These are phyloP conservation scores for Nymphaea thermarum DNA, from an alignment of 164 flowering plant genomes.

Conservation along the genomic window DNA sequence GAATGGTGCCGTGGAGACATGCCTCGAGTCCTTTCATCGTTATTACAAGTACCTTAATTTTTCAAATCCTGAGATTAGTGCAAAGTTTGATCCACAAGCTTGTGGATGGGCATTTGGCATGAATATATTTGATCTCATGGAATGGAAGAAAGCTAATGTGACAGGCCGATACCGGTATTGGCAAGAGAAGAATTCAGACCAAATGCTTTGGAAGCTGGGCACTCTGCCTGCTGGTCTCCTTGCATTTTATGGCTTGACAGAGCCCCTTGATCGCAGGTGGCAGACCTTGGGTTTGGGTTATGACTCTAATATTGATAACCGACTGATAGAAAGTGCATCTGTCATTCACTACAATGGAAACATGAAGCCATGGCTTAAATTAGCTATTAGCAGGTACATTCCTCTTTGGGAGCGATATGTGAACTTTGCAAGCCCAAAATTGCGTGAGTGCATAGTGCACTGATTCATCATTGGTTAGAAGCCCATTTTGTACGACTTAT, in stretches of 20 bases:
- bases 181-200: constrained; percentile 61
- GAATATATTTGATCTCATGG: constrained; percentile 76
- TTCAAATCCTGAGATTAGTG: constrained; percentile 57
- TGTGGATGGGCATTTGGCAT: constrained; percentile 92
- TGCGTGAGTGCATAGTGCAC: constrained; percentile 40
- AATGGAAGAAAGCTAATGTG: constrained; percentile 66
- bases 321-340: constrained; percentile 70
- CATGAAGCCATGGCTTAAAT: constrained; percentile 82
- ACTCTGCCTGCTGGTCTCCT: constrained; percentile 76
- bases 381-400: constrained; percentile 55
- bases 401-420: constrained; percentile 63
- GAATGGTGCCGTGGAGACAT: constrained; percentile 88
- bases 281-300: constrained; percentile 78
- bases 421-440: constrained; percentile 38
- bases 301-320: constrained; percentile 54
- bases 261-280: constrained; percentile 91
- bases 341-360: constrained; percentile 77
- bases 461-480: constrained; percentile 10
- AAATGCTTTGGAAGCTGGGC: constrained; percentile 62
- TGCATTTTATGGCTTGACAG: constrained; percentile 71
- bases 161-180: constrained; percentile 66
- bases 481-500: not conserved
- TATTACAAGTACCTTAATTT: constrained; percentile 77
- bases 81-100: constrained; percentile 75
- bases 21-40: constrained; percentile 81